Percentiles rank a stretch among this genome's conserved stretches.
These are phyloP conservation scores for Sophora flavescens DNA, from an alignment of 306 rosid genomes.

Conservation along the genomic window DNA sequence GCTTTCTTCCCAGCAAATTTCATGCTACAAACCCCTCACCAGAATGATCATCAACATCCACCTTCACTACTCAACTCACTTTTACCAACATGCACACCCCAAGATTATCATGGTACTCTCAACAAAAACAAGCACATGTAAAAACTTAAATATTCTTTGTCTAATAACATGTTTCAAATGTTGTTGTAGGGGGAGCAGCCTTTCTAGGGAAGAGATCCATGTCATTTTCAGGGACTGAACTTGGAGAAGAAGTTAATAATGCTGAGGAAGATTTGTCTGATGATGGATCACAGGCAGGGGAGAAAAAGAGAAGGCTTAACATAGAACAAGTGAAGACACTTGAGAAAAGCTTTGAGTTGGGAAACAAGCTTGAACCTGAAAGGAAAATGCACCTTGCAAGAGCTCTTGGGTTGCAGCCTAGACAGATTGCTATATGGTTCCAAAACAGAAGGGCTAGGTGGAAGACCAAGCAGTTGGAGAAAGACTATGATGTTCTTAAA, in stretches of 20 bases:
- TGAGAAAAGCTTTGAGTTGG: conserved; percentile 93
- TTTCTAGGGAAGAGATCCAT: conserved; percentile 88
- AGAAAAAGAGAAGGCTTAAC: conserved; percentile 92
- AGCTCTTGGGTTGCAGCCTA: conserved; percentile 86
- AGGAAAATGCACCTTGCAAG: conserved; percentile 96
- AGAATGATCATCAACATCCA: conserved; percentile 73
- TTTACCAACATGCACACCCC: conserved; percentile 83
- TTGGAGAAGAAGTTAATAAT: conserved; percentile 84
- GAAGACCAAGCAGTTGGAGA: conserved; percentile 96
- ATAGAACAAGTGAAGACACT: conserved; percentile 93
- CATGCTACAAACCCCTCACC: conserved; percentile 86
- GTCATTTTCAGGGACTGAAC: conserved; percentile 84
- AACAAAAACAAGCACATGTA: neutral
- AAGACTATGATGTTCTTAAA: conserved; percentile 86
- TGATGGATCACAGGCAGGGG: conserved; percentile 90
- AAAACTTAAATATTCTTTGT: conserved; percentile 1
- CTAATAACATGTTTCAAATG: conserved; percentile 17
- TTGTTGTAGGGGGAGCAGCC: conserved; percentile 69
- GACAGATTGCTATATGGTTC: conserved; percentile 95
- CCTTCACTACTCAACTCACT: conserved; percentile 79
- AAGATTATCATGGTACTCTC: conserved; percentile 79
- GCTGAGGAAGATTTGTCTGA: conserved; percentile 87
- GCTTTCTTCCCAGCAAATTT: conserved; percentile 93
- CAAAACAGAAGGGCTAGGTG: conserved; percentile 96
- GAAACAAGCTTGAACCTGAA: conserved; percentile 95